Base-by-base conservation (phyloP, 495 filamentous ascomycete species). In the Jackrogersella multiformis region DNA sequence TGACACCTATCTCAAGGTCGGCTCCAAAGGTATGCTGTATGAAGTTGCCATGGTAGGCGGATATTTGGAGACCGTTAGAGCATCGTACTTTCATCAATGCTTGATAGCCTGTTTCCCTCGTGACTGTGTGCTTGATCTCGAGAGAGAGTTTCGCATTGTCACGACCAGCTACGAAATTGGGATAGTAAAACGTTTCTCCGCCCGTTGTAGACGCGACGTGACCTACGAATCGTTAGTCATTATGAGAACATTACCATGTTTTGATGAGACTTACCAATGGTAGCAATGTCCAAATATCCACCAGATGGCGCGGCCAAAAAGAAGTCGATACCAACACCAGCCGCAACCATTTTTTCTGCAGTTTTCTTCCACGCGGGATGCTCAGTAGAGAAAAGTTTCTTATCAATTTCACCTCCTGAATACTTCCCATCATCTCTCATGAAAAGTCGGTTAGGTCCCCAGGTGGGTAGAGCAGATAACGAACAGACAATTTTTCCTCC, bases 21-120 rank as follows among this genome's bases (percentile, higher is more conserved):
- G 95, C 94, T 5, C 92, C 92, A 65, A 97, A 94, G 4, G 91
- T 92, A 79, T 97, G 92, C 69, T 99, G 95, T 46, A 93, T 84
- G 70, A 98, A 98, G 79, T 98, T 98, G 58, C 95, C 95, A 68
- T 96, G 92, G 73, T 98, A 99, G 26, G 88, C 87, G 16, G 92
- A 89, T 13, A 99, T 92, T 77, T 99, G 95, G 26, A 99, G 85
- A 13, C 95, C 95, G 73, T 96, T 98, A 6, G 93, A 97, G 78
- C 95, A 99, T 42, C 95, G 90, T 53, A 98, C 95, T 82, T 99
- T 99, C 93, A 99, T 95, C 69, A 98, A 84, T 6, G 93, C 92
- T 79, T 97, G 94, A 73, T 94, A 99, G 24, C 95, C 95, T 15
- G 94, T 96, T 74, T 97, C 94, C 61, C 95, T 84, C 1, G 88